Evolutionary conservation across 1,139 yeast genomes (phyloP).

Genomic region (Yamadazyma atmosphaerica): DNA sequence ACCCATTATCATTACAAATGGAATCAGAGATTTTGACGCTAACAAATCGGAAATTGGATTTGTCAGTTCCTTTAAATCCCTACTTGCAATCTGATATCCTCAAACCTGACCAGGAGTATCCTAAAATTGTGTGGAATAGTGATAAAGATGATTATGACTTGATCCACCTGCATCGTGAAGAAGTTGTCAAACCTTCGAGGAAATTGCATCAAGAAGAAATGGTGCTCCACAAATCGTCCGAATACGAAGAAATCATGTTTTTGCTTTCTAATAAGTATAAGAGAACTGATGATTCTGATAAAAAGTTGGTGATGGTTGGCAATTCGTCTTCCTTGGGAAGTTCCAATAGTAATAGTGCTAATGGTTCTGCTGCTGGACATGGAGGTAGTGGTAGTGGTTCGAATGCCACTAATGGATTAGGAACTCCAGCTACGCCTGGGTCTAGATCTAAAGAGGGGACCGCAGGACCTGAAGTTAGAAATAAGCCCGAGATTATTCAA

Average conservation of each 20-base stretch:
- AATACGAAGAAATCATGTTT: slow-evolving; percentile 87
- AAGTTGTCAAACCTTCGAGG: slow-evolving; percentile 42
- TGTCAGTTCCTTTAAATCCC: slow-evolving; percentile 73
- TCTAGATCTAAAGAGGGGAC: slow-evolving; percentile 23
- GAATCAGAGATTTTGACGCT: slow-evolving; percentile 82
- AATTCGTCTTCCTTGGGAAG: slow-evolving; percentile 20
- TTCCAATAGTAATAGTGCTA: slow-evolving; percentile 10
- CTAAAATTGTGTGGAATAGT: slow-evolving; percentile 43
- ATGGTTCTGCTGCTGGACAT: not conserved
- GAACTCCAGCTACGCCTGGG: slow-evolving; percentile 21
- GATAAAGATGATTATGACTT: slow-evolving; percentile 34
- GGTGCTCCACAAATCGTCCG: slow-evolving; percentile 70
- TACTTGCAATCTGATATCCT: slow-evolving; percentile 49
- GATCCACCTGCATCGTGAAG: slow-evolving; percentile 46
- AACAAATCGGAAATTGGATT: slow-evolving; percentile 73
- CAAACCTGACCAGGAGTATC: slow-evolving; percentile 48
- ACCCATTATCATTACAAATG: slow-evolving; percentile 70
- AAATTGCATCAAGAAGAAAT: slow-evolving; percentile 48
- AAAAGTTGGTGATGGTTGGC: slow-evolving; percentile 43
- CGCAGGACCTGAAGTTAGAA: slow-evolving; percentile 24
- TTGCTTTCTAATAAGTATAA: slow-evolving; percentile 44
- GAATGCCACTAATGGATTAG: slow-evolving; percentile 6
- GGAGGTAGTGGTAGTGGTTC: slow-evolving; percentile 4
- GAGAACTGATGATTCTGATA: slow-evolving; percentile 39
- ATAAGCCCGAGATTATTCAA: slow-evolving; percentile 25